A percentile compares a stretch with the other conserved stretches of the same genome.
Evolutionary conservation across 169 alveolate species (phyloP).

Genomic region (Plasmodium cynomolgi): DNA sequence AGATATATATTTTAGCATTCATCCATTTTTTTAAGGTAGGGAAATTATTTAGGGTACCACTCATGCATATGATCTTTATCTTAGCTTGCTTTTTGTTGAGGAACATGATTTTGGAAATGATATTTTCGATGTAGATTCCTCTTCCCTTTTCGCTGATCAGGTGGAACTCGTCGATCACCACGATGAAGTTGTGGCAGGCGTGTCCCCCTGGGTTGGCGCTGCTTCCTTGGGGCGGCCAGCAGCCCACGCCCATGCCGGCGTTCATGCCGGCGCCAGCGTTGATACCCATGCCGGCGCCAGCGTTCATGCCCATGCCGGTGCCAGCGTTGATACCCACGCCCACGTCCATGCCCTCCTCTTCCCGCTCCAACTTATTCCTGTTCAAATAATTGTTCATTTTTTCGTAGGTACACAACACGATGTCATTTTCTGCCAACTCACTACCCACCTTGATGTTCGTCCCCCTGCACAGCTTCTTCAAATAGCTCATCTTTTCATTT

Average conservation of each 20-base stretch:
- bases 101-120: constrained; percentile 37
- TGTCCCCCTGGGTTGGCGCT: not conserved
- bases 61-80: constrained; percentile 65
- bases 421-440: constrained; percentile 13
- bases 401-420: constrained; percentile 63
- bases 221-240: not conserved
- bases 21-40: constrained; percentile 30
- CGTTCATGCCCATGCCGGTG: no score
- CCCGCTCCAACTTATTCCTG: constrained; percentile 1
- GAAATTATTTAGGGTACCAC: constrained; percentile 45
- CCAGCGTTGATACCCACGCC: no score
- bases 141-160: constrained; percentile 57
- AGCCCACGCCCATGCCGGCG: not conserved
- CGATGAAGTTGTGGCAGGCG: not conserved
- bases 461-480: constrained; percentile 47
- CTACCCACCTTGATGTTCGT: constrained; percentile 28
- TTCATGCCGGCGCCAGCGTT: no score
- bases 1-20: constrained; percentile 42
- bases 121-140: constrained; percentile 61
- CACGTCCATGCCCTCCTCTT: not conserved
- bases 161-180: constrained; percentile 61
- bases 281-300: no score
- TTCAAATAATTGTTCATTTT: constrained; percentile 36
- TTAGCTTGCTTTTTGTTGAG: constrained; percentile 5
- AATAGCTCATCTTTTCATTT: constrained; percentile 44